Conservation (phyloP, 2,329 filamentous ascomycete genomes). For the Aureobasidium mangrovei region DNA sequence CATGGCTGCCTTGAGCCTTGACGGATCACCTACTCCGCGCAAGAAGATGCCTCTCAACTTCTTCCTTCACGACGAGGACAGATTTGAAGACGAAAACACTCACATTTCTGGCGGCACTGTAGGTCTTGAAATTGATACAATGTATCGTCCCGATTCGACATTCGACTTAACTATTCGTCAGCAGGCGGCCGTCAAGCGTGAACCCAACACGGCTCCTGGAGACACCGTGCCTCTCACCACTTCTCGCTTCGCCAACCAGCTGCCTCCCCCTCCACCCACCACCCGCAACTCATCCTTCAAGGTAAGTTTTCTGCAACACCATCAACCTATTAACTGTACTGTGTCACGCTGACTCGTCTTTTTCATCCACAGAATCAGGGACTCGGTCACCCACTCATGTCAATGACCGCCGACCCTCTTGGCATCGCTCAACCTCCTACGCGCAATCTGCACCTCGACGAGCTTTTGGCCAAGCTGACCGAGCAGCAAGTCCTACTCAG, state of each 20-base stretch:
- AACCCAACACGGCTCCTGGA: not conserved
- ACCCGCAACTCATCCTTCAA: constrained; percentile 7
- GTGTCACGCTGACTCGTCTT: not conserved
- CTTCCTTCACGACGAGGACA: constrained; percentile 9
- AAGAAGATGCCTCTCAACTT: constrained; percentile 26
- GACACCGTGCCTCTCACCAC: constrained; percentile 27
- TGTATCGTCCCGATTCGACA: not conserved
- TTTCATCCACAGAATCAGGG: not conserved
- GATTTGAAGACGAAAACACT: constrained; percentile 5
- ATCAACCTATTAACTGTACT: not conserved
- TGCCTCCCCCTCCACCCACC: constrained; percentile 12
- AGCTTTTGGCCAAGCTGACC: constrained; percentile 63
- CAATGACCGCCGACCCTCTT: not conserved
- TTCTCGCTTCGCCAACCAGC: constrained; percentile 28
- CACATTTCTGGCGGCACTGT: constrained; percentile 4
- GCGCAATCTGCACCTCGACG: constrained; percentile 51
- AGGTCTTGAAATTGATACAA: not conserved
- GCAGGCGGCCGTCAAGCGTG: not conserved
- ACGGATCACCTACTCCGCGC: constrained; percentile 35
- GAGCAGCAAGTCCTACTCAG: constrained; percentile 57
- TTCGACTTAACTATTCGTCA: constrained; percentile 2
- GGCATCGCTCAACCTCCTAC: not conserved
- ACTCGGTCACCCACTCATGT: not conserved
- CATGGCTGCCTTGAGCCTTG: constrained; percentile 26
- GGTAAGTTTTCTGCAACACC: constrained; percentile 2